phyloP scores from a whole-genome alignment of 148 eudicot genomes.

The Pharnaceum exiguum region DNA sequence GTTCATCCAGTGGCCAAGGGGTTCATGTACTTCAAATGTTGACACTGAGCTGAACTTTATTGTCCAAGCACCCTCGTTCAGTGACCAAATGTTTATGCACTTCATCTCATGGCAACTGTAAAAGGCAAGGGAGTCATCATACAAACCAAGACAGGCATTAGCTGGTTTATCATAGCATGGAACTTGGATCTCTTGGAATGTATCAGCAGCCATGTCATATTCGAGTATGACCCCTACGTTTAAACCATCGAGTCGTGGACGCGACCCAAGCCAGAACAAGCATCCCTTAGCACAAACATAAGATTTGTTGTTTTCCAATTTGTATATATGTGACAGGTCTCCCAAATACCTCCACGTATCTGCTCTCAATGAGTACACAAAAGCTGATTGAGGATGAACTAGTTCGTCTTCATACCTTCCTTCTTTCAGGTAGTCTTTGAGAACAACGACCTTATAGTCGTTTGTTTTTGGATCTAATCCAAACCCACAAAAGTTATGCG shows the following conservation, averaged over 20 bases:
- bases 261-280: constrained; percentile 7
- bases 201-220: constrained; percentile 12
- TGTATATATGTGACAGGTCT: background rate
- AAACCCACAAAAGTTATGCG: background rate
- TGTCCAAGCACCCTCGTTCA: constrained; percentile 1
- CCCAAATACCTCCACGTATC: constrained; percentile 11
- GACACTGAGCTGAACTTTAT: background rate
- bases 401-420: background rate
- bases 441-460: constrained; percentile 10
- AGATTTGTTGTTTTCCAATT: background rate
- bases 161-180: background rate
- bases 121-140: constrained; percentile 9
- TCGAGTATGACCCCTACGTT: background rate
- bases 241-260: no score
- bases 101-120: background rate
- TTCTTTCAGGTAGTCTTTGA: background rate
- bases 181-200: constrained; percentile 9
- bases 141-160: background rate
- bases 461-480: constrained; percentile 5
- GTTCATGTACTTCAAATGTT: background rate
- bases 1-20: constrained; percentile 6
- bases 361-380: background rate
- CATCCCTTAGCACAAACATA: constrained; percentile 4
- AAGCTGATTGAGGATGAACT: background rate
- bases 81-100: background rate